These are phyloP conservation scores for Hericium coralloides DNA, from an alignment of 768 basidiomycete species.

Conservation along the genomic window DNA sequence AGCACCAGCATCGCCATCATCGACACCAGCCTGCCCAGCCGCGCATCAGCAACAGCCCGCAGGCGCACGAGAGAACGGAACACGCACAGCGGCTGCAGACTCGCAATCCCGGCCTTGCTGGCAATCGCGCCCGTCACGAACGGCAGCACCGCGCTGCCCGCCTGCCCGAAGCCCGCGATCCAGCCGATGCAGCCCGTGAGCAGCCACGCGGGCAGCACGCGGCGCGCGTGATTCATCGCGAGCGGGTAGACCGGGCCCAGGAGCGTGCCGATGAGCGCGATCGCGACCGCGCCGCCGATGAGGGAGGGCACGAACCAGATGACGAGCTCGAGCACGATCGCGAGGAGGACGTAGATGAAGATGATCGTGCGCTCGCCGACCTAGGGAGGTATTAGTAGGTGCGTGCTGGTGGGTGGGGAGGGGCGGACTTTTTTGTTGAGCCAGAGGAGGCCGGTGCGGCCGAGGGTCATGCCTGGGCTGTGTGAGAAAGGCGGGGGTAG, in stretches of 20 bases:
- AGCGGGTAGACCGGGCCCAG: slow-evolving; percentile 38
- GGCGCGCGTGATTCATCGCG: slow-evolving; percentile 28
- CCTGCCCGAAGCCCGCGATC: slow-evolving; percentile 41
- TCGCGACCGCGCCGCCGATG: slow-evolving; percentile 40
- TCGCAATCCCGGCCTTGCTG: slow-evolving; percentile 32
- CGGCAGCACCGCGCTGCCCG: slow-evolving; percentile 40
- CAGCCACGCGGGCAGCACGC: slow-evolving; percentile 35
- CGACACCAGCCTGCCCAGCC: slow-evolving; percentile 18
- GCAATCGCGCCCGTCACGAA: slow-evolving; percentile 40
- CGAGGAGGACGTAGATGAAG: slow-evolving; percentile 26
- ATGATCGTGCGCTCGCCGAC: slow-evolving; percentile 29
- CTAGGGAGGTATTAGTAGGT: not conserved
- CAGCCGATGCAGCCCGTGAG: slow-evolving; percentile 35
- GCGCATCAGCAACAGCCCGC: not conserved
- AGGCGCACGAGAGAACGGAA: not conserved
- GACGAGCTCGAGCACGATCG: slow-evolving; percentile 38
- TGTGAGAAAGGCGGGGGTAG: not conserved
- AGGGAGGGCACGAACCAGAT: slow-evolving; percentile 49
- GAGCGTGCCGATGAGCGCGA: slow-evolving; percentile 42
- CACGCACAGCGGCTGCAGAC: slow-evolving; percentile 41
- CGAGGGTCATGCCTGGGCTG: slow-evolving; percentile 34
- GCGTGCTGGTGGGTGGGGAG: too few relatives aligned
- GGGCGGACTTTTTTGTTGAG: slow-evolving; percentile 27
- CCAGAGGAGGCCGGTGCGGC: slow-evolving; percentile 41
- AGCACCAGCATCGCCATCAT: slow-evolving; percentile 34